Conservation (phyloP, 148 eudicot genomes). For the Chenopodium suecicum region DNA sequence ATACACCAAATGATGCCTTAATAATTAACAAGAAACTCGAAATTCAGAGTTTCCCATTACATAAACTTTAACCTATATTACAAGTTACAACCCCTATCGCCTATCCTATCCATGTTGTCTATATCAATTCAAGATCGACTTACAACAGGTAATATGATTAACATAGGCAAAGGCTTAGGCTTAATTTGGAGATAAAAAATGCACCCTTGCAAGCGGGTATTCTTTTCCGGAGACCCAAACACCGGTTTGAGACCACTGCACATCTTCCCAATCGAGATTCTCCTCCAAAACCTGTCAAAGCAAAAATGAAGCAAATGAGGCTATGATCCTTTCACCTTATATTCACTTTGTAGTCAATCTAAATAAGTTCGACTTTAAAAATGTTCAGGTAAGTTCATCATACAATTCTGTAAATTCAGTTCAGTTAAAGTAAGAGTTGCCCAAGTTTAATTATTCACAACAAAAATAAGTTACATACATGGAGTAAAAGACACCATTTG, state of each 20-base stretch:
- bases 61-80: not conserved
- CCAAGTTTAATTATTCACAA: too few relatives aligned
- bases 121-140: not conserved
- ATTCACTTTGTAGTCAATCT: too few relatives aligned
- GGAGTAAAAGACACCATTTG: not conserved
- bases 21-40: not conserved
- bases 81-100: not conserved
- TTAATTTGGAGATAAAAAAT: slow-evolving; percentile 73
- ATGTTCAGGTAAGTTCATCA: too few relatives aligned
- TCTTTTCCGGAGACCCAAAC: slow-evolving; percentile 80
- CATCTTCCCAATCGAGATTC: slow-evolving; percentile 92
- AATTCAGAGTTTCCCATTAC: not conserved
- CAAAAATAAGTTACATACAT: not conserved
- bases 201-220: slow-evolving; percentile 73
- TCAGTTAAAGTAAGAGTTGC: too few relatives aligned
- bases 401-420: too few relatives aligned
- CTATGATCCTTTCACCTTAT: too few relatives aligned
- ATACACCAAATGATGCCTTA: not conserved
- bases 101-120: not conserved
- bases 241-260: slow-evolving; percentile 88
- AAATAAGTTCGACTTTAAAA: too few relatives aligned
- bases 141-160: not conserved
- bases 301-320: not conserved
- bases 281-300: slow-evolving; percentile 70
- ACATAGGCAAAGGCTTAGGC: slow-evolving; percentile 1